A percentile compares a stretch with the other conserved stretches of the same genome.
Conservation (phyloP, 495 filamentous ascomycete genomes). For the Staphylotrichum tortipilum region DNA sequence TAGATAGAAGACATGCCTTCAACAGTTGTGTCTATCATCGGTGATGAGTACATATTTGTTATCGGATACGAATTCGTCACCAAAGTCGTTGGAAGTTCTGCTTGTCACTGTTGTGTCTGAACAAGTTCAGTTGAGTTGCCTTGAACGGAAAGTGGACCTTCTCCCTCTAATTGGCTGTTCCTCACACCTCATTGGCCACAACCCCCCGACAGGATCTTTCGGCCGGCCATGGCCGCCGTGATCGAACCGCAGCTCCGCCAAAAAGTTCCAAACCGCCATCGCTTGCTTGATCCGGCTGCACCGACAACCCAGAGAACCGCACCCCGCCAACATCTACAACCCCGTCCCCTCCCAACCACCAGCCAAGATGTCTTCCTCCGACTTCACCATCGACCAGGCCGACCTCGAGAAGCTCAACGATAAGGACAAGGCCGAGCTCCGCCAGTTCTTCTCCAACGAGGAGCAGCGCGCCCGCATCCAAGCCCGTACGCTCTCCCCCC, state of each 20-base stretch:
- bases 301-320: background rate
- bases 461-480: constrained; percentile 73
- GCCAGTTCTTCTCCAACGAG: constrained; percentile 72
- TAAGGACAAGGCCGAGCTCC: constrained; percentile 77
- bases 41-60: no score
- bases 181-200: constrained; percentile 16
- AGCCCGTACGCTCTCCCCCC: constrained; percentile 48
- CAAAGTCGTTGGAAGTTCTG: no score
- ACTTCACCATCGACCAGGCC: constrained; percentile 24
- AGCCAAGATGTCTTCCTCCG: constrained; percentile 27
- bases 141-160: no score
- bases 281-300: background rate
- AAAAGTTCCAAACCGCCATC: constrained; percentile 5
- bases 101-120: no score
- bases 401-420: constrained; percentile 69
- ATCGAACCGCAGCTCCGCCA: background rate
- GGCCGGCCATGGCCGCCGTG: background rate
- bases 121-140: no score
- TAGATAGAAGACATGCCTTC: no score
- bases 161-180: no score
- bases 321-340: background rate
- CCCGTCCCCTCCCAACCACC: background rate
- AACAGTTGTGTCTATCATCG: no score
- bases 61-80: no score
- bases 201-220: constrained; percentile 3